Percentiles rank a stretch among this genome's conserved stretches.
Evolutionary conservation across 2,329 filamentous ascomycete genomes (phyloP).

Genomic region (Beauveria caledonica): DNA sequence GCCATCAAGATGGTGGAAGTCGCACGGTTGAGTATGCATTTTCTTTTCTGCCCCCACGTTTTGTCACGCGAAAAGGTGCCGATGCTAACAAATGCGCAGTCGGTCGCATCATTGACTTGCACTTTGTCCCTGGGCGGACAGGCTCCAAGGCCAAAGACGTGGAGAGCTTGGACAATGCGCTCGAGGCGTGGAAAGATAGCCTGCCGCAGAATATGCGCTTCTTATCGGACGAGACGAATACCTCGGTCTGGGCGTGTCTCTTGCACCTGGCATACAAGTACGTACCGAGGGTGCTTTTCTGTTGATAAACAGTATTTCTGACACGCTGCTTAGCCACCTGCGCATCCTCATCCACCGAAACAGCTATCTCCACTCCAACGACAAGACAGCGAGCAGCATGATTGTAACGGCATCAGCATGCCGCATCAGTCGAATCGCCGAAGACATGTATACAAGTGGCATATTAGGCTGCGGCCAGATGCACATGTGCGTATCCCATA

Average conservation of each 20-base stretch:
- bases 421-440: constrained; percentile 28
- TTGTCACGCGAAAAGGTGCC: not conserved
- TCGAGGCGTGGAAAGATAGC: constrained; percentile 27
- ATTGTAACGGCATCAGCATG: constrained; percentile 26
- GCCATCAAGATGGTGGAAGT: constrained; percentile 32
- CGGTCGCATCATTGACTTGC: constrained; percentile 27
- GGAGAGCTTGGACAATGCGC: constrained; percentile 20
- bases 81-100: constrained; percentile 19
- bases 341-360: constrained; percentile 29
- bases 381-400: constrained; percentile 21
- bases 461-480: constrained; percentile 29
- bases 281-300: not conserved
- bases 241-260: constrained; percentile 28
- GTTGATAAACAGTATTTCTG: not conserved
- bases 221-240: constrained; percentile 23
- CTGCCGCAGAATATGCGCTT: constrained; percentile 24
- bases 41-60: too few relatives aligned
- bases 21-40: constrained; percentile 23
- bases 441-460: constrained; percentile 29
- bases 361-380: constrained; percentile 22
- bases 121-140: constrained; percentile 27
- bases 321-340: constrained; percentile 20
- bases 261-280: constrained; percentile 31
- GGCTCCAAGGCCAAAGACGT: constrained; percentile 22
- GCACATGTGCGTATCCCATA: constrained; percentile 23